phyloP scores from a whole-genome alignment of 805 yeast genomes.

The Saccharomycopsis guyanensis region DNA sequence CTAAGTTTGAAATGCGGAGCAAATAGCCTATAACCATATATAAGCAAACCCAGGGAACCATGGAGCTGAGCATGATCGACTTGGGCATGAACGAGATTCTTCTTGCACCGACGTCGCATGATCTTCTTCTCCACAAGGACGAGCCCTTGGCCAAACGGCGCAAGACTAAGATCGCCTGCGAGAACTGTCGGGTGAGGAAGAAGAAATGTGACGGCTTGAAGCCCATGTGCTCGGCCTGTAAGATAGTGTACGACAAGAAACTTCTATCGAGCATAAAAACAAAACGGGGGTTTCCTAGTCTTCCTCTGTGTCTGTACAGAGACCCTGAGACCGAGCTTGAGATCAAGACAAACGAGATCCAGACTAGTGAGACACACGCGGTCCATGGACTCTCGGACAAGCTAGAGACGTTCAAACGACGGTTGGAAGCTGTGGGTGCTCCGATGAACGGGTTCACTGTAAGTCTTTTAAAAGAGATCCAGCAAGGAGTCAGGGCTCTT shows the following conservation, averaged over 20 bases:
- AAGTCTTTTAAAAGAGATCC: neutral
- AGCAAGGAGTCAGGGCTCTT: neutral
- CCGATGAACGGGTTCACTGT: too few relatives aligned
- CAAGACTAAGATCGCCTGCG: constrained; percentile 18
- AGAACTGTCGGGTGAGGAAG: constrained; percentile 18
- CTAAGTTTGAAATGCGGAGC: neutral
- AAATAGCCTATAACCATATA: neutral
- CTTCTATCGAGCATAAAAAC: neutral
- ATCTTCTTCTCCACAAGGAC: neutral
- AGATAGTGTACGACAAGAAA: constrained; percentile 11
- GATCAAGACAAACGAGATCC: neutral
- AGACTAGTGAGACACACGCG: neutral
- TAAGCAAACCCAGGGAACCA: neutral
- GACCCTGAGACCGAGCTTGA: neutral
- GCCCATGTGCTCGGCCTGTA: constrained; percentile 19
- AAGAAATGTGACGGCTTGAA: constrained; percentile 18
- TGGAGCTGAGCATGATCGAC: neutral
- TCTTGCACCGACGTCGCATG: neutral
- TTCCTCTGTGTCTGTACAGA: neutral
- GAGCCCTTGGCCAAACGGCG: constrained; percentile 4
- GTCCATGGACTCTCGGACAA: neutral
- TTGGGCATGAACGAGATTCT: neutral
- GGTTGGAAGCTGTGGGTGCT: neutral
- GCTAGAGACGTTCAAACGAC: neutral
- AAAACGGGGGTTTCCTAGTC: neutral